phyloP scores from a whole-genome alignment of 225 moss, liverwort and hornwort species.

The Pleurozium schreberi region DNA sequence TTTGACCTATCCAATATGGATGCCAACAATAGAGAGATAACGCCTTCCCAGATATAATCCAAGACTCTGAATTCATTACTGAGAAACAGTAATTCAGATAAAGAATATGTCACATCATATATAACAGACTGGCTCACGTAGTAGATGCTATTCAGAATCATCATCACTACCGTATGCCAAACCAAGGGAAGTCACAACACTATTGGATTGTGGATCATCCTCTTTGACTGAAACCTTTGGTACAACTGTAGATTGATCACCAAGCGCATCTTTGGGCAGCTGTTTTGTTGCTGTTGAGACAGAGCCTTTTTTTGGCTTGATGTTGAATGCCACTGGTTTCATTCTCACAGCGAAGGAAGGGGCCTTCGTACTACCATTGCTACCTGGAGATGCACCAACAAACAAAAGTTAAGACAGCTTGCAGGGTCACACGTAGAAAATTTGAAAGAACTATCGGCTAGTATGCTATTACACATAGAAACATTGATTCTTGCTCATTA shows the following conservation, averaged over 20 bases:
- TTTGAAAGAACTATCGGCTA: background rate
- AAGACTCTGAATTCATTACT: background rate
- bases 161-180: constrained; percentile 29
- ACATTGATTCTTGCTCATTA: background rate
- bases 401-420: background rate
- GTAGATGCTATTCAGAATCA: constrained; percentile 19
- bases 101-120: background rate
- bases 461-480: background rate
- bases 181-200: constrained; percentile 17
- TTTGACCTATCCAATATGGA: background rate
- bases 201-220: background rate
- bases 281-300: background rate
- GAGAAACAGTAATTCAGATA: background rate
- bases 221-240: background rate
- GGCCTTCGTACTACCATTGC: background rate
- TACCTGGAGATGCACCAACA: constrained; percentile 8
- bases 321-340: constrained; percentile 35
- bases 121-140: background rate
- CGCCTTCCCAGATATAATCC: background rate
- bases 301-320: constrained; percentile 22
- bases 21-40: background rate
- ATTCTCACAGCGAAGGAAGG: constrained; percentile 34
- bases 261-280: background rate
- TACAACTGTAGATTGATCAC: background rate
- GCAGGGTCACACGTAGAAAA: background rate